Evolutionary conservation across 2,329 filamentous ascomycete genomes (phyloP), one percentile per base, ranked within the genome.

Genomic region (Calcarisporium arbuscula): DNA sequence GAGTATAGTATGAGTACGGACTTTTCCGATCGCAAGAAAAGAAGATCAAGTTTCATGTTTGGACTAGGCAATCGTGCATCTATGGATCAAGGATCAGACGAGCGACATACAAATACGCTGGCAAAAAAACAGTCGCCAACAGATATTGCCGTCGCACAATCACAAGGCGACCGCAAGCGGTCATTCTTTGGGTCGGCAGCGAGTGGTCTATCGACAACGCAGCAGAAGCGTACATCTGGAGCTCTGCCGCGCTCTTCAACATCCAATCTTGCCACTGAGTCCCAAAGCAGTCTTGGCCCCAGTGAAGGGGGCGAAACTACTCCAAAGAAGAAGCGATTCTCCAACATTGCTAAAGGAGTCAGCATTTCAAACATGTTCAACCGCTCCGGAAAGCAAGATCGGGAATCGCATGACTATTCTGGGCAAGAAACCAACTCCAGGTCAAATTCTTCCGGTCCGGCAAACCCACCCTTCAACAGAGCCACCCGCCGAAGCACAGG

Each of bases 241-340:
- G 44, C 34, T 11, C 38, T 47, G 16, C 36, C 38, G 12, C 45
- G 43, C n/a, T 47, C 52, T 4, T 46, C 45, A 11, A 46, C 41
- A 6, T 49, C 52, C 3, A 49, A 39, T 18, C 20, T 50, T 7
- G 34, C 45, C 8, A 42, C 45, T 6, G 50, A 51, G 18, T 36
- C 40, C 8, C 40, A 36, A n/a, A 41, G 35, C 17, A 22, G 34
- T 22, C 25, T 27, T 26, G 27, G 20, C 8, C 20, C 17, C n/a
- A 37, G 33, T 6, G 33, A 26, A 20, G 26, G 32, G 25, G 31
- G 39, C 26, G 34, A 42, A 12, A 38, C 36, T 12, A 31, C 39
- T 17, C 34, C 45, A 4, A 37, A 44, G 11, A 72, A 67, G 52
- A 70, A 67, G 41, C 57, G 68, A 9, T 66, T 73, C 38, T 70